phyloP scores from a whole-genome alignment of 768 basidiomycete species.

The Pholiota molesta region DNA sequence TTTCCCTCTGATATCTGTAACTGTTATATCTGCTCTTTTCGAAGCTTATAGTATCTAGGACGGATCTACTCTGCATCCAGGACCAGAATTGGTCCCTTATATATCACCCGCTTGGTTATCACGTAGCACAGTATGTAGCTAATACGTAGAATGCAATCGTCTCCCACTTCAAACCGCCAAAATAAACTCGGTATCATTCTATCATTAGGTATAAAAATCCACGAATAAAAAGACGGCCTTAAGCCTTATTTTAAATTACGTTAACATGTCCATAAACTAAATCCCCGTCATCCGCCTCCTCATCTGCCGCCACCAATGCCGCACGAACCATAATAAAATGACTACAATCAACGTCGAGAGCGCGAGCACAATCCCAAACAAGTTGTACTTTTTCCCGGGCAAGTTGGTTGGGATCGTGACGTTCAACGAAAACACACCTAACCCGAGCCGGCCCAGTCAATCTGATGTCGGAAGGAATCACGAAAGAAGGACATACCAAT shows the following conservation, averaged over 20 bases:
- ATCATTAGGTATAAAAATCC: slow-evolving; percentile 5
- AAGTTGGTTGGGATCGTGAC: slow-evolving; percentile 60
- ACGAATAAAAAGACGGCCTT: not conserved
- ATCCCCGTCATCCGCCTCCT: slow-evolving; percentile 33
- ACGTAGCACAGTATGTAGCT: not conserved
- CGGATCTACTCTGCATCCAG: not conserved
- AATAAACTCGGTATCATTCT: not conserved
- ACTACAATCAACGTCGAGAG: slow-evolving; percentile 46
- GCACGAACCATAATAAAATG: slow-evolving; percentile 48
- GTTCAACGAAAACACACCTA: slow-evolving; percentile 48
- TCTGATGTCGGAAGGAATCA: too few species aligned
- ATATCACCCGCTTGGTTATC: not conserved
- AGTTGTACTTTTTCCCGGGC: slow-evolving; percentile 38
- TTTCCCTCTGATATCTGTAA: not conserved
- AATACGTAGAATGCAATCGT: not conserved
- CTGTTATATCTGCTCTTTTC: not conserved
- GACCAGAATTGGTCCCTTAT: not conserved
- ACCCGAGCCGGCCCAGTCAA: not conserved
- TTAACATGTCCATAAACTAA: not conserved
- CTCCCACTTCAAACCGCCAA: not conserved
- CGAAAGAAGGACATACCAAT: slow-evolving; percentile 45
- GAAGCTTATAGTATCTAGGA: too few species aligned
- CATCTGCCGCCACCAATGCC: slow-evolving; percentile 67
- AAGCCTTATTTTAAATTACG: not conserved
- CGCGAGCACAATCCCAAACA: slow-evolving; percentile 59